Evolutionary conservation across 2,329 filamentous ascomycete genomes (phyloP).

Genomic region (Acrocalymma vagum): DNA sequence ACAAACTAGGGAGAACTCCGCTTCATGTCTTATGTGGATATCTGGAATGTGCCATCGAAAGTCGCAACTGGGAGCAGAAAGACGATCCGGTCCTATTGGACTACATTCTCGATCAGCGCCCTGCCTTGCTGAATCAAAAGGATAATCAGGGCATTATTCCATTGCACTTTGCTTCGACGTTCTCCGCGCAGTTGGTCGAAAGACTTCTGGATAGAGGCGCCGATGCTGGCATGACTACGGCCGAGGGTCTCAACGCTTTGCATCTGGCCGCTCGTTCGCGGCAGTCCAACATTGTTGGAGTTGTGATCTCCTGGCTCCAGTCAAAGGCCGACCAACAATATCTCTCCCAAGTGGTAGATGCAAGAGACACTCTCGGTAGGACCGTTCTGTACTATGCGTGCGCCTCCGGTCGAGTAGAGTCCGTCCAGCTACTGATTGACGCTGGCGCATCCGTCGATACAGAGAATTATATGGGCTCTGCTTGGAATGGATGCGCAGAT

Average conservation of each 20-base stretch:
- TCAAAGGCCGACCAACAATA: no score
- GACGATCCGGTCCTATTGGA: no score
- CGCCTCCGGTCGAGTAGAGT: constrained; percentile 14
- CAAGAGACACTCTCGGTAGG: constrained; percentile 5
- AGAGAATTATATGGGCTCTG: neutral
- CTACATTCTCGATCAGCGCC: neutral
- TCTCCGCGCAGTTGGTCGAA: constrained; percentile 26
- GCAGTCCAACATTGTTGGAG: constrained; percentile 45
- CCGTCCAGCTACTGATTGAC: constrained; percentile 18
- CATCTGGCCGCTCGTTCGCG: constrained; percentile 50
- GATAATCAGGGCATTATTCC: constrained; percentile 21
- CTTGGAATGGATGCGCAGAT: neutral
- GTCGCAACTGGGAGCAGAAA: neutral
- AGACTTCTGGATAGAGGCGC: constrained; percentile 49
- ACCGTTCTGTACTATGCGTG: constrained; percentile 24
- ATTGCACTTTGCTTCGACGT: constrained; percentile 20
- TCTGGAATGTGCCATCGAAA: neutral
- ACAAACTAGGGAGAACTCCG: constrained; percentile 29
- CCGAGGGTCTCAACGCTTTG: constrained; percentile 48
- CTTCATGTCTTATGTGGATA: constrained; percentile 28
- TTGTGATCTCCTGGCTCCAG: constrained; percentile 14
- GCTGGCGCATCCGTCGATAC: constrained; percentile 12
- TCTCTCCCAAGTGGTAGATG: constrained; percentile 6
- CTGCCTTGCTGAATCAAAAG: neutral
- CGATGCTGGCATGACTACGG: constrained; percentile 37